phyloP scores from a whole-genome alignment of 257 asterid species.

The Nemophila menziesii region DNA sequence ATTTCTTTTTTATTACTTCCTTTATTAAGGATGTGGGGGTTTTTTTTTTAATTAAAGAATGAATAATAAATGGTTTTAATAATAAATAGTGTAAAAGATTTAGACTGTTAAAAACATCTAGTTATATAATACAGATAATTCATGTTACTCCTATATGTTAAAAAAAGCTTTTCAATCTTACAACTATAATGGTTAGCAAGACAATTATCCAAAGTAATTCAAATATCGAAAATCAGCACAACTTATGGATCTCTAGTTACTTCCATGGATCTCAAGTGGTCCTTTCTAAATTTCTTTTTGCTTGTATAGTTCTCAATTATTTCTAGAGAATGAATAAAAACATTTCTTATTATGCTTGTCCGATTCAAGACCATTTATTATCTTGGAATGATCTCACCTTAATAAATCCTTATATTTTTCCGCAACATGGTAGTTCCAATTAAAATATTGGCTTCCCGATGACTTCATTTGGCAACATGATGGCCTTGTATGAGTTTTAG shows the following conservation, averaged over 20 bases:
- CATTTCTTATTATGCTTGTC: neutral
- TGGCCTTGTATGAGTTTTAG: conserved; percentile 3
- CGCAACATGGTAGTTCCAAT: conserved; percentile 21
- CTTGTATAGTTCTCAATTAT: conserved; percentile 1
- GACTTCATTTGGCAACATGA: conserved; percentile 5
- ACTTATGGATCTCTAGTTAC: conserved; percentile 13
- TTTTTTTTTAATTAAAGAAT: too few relatives aligned
- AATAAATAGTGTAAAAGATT: too few relatives aligned
- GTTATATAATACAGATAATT: too few relatives aligned
- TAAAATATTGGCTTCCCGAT: conserved; percentile 30
- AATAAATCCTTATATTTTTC: conserved; percentile 7
- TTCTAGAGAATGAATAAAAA: too few relatives aligned
- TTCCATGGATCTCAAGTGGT: conserved; percentile 10
- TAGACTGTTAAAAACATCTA: too few relatives aligned
- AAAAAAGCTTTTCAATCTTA: too few relatives aligned
- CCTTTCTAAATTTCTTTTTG: conserved; percentile 11
- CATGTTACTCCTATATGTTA: too few relatives aligned
- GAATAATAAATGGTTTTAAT: too few relatives aligned
- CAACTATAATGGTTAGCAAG: conserved; percentile 3
- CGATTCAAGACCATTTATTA: conserved; percentile 8
- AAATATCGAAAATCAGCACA: conserved; percentile 15
- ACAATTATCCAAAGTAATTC: neutral
- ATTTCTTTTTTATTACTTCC: too few relatives aligned
- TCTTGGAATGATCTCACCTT: conserved; percentile 30
- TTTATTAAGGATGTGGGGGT: too few relatives aligned